Evolutionary conservation across 225 moss, liverwort and hornwort species (phyloP), one percentile per base, ranked within the genome.

Genomic region (Takakia lepidozioides): DNA sequence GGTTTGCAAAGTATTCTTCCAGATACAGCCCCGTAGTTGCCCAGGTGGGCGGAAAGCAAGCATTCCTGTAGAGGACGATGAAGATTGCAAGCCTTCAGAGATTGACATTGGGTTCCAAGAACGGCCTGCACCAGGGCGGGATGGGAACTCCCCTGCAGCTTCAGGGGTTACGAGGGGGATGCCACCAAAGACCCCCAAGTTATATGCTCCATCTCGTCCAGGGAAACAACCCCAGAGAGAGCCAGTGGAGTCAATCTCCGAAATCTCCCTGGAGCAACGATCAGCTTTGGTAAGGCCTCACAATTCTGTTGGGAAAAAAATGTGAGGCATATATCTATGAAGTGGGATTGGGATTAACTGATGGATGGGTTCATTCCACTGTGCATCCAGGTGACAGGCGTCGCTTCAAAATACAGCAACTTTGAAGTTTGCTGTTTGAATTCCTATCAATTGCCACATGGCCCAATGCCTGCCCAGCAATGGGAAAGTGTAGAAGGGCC

Each of bases 1-100:
- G 21, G 92, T 83, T 28, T 93, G 92, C 70, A 93, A 93, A 76
- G 88, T 93, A 0, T 93, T 93, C 42, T 88, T 69, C 26, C 92
- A 93, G 49, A 93, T 81, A 56, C 85, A 85, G 18, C 88, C 92
- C 20, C 80, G 92, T 18, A 85, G 80, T 46, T 88, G 88, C 62
- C 88, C 82, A 25, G 83, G 88, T 56, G 64, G 25, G 26, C 80
- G 80, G 52, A 80, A 72, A 66, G 41, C 51, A 43, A 67, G 59
- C 43, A 51, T 49, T n/a, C n/a, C 36, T 46, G 67, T 74, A 5
- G 40, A 55, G 54, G 81, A 78, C 5, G 81, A 69, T 54, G 85
- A 78, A 47, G 92, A 88, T 27, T 66, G 70, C 14, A 76, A 85
- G 25, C 69, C 58, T 5, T 70, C 76, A 9, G 76, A 76, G 22